These are phyloP conservation scores for Tylopilus sp. DNA, from an alignment of 768 basidiomycete genomes.

Conservation along the genomic window DNA sequence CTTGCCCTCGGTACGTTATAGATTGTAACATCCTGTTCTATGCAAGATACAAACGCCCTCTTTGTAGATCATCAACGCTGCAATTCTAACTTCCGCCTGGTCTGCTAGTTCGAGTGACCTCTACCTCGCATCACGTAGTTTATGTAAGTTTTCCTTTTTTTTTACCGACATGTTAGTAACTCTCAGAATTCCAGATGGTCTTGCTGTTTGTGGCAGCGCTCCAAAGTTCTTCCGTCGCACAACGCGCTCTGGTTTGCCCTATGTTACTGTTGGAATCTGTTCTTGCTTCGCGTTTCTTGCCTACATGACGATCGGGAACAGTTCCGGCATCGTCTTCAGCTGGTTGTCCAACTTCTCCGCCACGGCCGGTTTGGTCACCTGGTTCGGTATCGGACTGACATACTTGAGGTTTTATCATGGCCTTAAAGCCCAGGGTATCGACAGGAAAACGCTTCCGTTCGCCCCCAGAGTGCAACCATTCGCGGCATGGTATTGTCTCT, in stretches of 20 bases:
- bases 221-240: conserved; percentile 49
- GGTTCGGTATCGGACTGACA: conserved; percentile 43
- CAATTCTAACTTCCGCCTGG: conserved; percentile 2
- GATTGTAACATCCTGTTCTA: neutral
- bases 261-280: conserved; percentile 34
- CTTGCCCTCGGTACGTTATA: neutral
- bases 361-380: conserved; percentile 41
- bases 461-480: conserved; percentile 39
- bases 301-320: conserved; percentile 37
- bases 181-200: conserved; percentile 41
- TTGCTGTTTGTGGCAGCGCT: conserved; percentile 51
- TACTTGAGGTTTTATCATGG: conserved; percentile 49
- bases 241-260: conserved; percentile 41
- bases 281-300: conserved; percentile 35
- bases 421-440: conserved; percentile 46
- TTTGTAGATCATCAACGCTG: conserved; percentile 2
- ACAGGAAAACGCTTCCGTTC: conserved; percentile 46
- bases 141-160: neutral
- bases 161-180: too few species aligned
- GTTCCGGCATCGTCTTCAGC: conserved; percentile 38
- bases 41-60: neutral
- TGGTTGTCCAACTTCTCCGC: conserved; percentile 39
- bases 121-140: conserved; percentile 5
- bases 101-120: conserved; percentile 5
- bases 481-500: conserved; percentile 36